phyloP scores from a whole-genome alignment of 768 basidiomycete genomes.

The Baorangia bicolor region DNA sequence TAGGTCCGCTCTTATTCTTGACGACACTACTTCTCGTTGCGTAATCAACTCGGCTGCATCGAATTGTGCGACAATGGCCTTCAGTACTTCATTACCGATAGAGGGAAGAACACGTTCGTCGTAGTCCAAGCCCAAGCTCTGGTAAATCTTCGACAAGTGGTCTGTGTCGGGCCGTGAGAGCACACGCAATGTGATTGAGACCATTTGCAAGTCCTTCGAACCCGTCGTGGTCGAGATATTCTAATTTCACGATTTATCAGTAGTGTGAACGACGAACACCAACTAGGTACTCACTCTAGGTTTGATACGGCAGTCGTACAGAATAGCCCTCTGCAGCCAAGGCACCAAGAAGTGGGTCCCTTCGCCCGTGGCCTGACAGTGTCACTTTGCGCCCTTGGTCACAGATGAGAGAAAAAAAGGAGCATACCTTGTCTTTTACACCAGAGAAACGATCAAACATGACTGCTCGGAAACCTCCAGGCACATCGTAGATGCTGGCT shows the following conservation, averaged over 20 bases:
- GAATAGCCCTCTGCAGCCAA: conserved; percentile 93
- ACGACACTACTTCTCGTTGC: conserved; percentile 95
- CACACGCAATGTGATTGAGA: conserved; percentile 93
- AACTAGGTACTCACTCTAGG: conserved; percentile 65
- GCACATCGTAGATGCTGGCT: conserved; percentile 70
- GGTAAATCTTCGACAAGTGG: conserved; percentile 92
- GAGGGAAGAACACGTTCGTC: conserved; percentile 97
- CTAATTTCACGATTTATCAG: conserved; percentile 39
- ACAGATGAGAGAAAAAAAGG: neutral
- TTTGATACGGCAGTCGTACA: conserved; percentile 97
- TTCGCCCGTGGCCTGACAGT: conserved; percentile 75
- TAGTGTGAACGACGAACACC: neutral
- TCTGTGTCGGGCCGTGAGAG: conserved; percentile 89
- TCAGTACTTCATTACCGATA: conserved; percentile 96
- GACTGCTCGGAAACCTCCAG: conserved; percentile 90
- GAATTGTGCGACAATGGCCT: conserved; percentile 97
- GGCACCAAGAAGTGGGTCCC: conserved; percentile 97
- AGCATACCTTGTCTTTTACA: conserved; percentile 71
- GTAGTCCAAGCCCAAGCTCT: conserved; percentile 92
- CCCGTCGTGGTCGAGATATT: conserved; percentile 99
- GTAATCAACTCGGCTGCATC: conserved; percentile 97
- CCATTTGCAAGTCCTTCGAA: conserved; percentile 98
- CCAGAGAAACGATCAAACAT: conserved; percentile 98
- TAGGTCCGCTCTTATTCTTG: conserved; percentile 88
- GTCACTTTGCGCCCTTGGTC: neutral